Evolutionary conservation across 2,329 filamentous ascomycete species (phyloP), one percentile per base, ranked within the genome.

Genomic region (Pseudogymnoascus sp.): DNA sequence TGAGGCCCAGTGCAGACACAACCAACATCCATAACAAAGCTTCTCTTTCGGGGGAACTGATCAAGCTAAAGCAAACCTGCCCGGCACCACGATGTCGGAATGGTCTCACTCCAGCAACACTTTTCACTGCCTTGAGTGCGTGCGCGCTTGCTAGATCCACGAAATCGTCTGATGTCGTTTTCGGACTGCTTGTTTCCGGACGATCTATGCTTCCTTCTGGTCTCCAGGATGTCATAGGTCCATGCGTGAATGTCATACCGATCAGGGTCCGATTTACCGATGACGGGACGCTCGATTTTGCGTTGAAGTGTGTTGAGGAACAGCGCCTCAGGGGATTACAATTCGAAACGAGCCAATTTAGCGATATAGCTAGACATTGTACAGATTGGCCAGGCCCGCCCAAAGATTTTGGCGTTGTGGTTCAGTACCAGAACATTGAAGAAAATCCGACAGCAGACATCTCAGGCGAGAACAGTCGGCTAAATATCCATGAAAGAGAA

Each of bases 221-320:
- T 56, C 71, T 74, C 1, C 77, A 78, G 35, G 70, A 71, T 31
- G 73, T 79, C 37, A 70, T 77, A 12, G 79, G 79, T 0, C 78
- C 79, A 0, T 79, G 76, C 64, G 79, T 76, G 70, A 75, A 79
- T 65, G 75, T 78, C 61, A 75, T 75, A 3, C 78, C 79, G 1
- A 72, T 79, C 60, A 74, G 79, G 19, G 73, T 80, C 1, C 63
- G 65, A 0, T 76, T 81, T 64, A 61, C 73, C 3, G 6, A 67
- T 0, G 22, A 65, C 0, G 76, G 74, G 74, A 76, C 67, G 5
- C 68, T 69, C 1, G 64, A 67, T 4, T 70, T 75, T 35, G 71
- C 77, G 6, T 66, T 77, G 6, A 63, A 64, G 2, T 65, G 67
- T 31, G 65, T 77, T 6, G 74, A 76, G 60, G 60, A 68, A 35